These are phyloP conservation scores for Amaranthus cruentus DNA, from an alignment of 148 eudicot species.

Conservation along the genomic window DNA sequence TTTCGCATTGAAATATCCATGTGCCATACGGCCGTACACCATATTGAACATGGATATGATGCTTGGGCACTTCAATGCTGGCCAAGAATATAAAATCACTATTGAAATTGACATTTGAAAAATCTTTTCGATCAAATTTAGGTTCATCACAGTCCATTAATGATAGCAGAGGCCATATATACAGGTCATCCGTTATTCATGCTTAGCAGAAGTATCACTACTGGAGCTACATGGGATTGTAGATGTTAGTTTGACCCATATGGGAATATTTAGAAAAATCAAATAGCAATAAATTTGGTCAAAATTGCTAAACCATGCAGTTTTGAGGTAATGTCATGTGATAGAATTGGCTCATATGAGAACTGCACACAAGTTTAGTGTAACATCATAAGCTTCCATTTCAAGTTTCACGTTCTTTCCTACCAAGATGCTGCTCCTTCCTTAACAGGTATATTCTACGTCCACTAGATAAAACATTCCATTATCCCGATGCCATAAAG, in stretches of 20 bases:
- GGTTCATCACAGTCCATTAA: too few species aligned
- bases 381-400: not conserved
- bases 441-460: not conserved
- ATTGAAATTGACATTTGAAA: too few species aligned
- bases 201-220: not conserved
- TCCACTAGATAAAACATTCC: too few species aligned
- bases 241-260: not conserved
- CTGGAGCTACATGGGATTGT: not conserved
- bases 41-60: not conserved
- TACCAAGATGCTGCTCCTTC: not conserved
- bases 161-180: too few species aligned
- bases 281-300: not conserved
- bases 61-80: not conserved
- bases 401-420: not conserved
- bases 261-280: not conserved
- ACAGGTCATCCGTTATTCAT: too few species aligned
- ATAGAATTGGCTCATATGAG: not conserved
- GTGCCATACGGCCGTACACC: too few species aligned
- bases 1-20: not conserved
- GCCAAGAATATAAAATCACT: not conserved
- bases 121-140: too few species aligned
- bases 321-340: not conserved
- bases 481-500: too few species aligned
- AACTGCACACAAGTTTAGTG: not conserved
- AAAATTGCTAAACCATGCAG: not conserved